Evolutionary conservation across 805 yeast genomes (phyloP).

Genomic region (Suhomyces xylopsoci): DNA sequence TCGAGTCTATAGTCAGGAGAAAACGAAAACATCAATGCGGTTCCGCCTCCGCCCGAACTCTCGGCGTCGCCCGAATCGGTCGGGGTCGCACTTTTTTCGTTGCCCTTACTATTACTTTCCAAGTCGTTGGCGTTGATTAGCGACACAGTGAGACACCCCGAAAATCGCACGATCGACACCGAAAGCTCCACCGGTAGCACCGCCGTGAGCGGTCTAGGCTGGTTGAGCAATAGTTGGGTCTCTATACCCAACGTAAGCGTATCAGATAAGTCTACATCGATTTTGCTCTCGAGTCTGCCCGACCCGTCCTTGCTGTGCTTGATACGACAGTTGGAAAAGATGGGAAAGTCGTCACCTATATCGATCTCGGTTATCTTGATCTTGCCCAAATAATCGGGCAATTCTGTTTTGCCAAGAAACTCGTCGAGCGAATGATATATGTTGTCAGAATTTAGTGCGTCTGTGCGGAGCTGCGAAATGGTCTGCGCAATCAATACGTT

Average conservation of each 20-base stretch:
- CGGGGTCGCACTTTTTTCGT: slow-evolving; percentile 21
- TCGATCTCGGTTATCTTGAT: slow-evolving; percentile 83
- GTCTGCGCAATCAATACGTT: slow-evolving; percentile 91
- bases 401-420: slow-evolving; percentile 55
- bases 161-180: slow-evolving; percentile 86
- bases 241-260: slow-evolving; percentile 83
- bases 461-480: slow-evolving; percentile 81
- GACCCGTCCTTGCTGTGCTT: slow-evolving; percentile 53
- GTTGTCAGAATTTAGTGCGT: slow-evolving; percentile 81
- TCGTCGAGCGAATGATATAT: slow-evolving; percentile 75
- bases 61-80: slow-evolving; percentile 6
- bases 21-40: slow-evolving; percentile 84
- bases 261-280: slow-evolving; percentile 87
- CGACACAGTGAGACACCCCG: slow-evolving; percentile 84
- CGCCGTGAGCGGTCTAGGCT: slow-evolving; percentile 82
- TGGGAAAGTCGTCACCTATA: slow-evolving; percentile 93
- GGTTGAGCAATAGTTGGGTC: slow-evolving; percentile 72
- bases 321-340: slow-evolving; percentile 89
- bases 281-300: slow-evolving; percentile 72
- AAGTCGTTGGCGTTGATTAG: slow-evolving; percentile 46
- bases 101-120: slow-evolving; percentile 4
- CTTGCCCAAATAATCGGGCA: slow-evolving; percentile 79
- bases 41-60: slow-evolving; percentile 34
- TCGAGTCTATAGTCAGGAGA: slow-evolving; percentile 89
- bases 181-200: slow-evolving; percentile 79